phyloP scores from a whole-genome alignment of 108 stramenopile species.

The Chaetoceros muelleri region DNA sequence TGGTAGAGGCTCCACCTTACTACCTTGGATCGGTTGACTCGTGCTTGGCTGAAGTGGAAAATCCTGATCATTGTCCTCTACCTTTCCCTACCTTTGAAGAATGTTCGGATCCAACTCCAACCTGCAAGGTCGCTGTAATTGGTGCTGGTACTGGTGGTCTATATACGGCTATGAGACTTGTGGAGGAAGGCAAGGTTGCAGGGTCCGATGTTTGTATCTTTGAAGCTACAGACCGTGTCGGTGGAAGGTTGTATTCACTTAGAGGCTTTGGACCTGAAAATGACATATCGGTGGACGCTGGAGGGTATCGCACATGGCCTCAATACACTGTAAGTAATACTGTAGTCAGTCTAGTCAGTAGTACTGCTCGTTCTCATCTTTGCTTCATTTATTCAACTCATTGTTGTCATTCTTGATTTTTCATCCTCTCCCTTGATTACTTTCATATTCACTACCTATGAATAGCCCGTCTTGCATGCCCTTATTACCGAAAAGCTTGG shows the following conservation, averaged over 20 bases:
- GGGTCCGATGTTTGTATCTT: conserved; percentile 16
- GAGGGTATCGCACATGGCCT: conserved; percentile 19
- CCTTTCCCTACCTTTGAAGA: conserved; percentile 18
- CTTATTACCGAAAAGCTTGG: conserved; percentile 19
- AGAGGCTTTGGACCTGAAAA: conserved; percentile 17
- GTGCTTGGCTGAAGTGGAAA: conserved; percentile 6
- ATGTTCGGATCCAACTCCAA: conserved; percentile 6
- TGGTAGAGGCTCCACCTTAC: conserved; percentile 16
- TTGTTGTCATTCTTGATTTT: no score
- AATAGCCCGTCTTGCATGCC: conserved; percentile 15
- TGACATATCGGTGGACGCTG: conserved; percentile 15
- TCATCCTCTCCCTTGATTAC: no score
- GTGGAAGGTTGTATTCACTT: conserved; percentile 14
- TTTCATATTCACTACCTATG: no score
- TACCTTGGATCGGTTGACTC: conserved; percentile 13
- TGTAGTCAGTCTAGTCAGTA: no score
- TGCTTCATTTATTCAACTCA: no score
- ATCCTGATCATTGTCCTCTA: conserved; percentile 13
- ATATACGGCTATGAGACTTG: conserved; percentile 14
- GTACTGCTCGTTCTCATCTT: no score
- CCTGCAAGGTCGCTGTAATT: conserved; percentile 14
- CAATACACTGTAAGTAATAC: no score
- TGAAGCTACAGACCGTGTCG: conserved; percentile 22
- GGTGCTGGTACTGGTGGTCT: conserved; percentile 22
- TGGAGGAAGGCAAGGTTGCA: conserved; percentile 11